Base-by-base conservation (phyloP, 2,329 filamentous ascomycete species). In the Nannizziopsis barbatae region DNA sequence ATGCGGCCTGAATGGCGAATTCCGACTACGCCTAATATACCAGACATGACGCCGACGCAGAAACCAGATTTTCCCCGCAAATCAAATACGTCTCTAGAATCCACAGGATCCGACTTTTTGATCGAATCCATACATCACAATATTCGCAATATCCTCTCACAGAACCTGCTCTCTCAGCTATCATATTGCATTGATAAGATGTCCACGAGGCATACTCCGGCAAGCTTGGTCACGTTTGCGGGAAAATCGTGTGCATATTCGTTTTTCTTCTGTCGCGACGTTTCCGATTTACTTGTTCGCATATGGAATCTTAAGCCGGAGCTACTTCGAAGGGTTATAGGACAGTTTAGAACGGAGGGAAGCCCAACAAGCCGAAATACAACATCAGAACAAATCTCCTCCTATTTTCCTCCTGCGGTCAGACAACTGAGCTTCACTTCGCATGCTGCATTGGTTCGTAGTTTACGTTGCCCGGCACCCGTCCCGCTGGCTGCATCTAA, bases 181-280 rank as follows among this genome's bases (percentile, higher is more conserved):
- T 75, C 78, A 1, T 84, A 92, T 54, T 84, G 88, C n/a, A 82
- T 94, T 5, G 86, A 92, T 47, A 90, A 87, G 61, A 84, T 95
- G 80, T 88, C 86, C 12, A 71, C 86, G 58, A 79, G 86, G 42
- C 83, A 87, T 58, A 79, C 80, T 8, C 76, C 79, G 35, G 77
- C 79, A 36, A 83, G 79, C 56, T 65, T 88, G 50, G 85, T 95
- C 50, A 83, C 84, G 27, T 95, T 95, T 62, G 87, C 86, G 47
- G 89, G 86, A 51, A 93, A 92, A 66, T 86, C 87, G 3, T 90
- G 85, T 60, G 88, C 89, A 1, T 95, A 93, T 64, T 88, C 86
- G 27, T 95, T 94, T 65, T 92, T 90, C 68, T 95, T 94, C 59
- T 89, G 86, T 22, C 86, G 87, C 0, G 86, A 86, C 3, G 78